These are phyloP conservation scores for Blastomyces silverae DNA, from an alignment of 2,329 filamentous ascomycete species.

Conservation along the genomic window DNA sequence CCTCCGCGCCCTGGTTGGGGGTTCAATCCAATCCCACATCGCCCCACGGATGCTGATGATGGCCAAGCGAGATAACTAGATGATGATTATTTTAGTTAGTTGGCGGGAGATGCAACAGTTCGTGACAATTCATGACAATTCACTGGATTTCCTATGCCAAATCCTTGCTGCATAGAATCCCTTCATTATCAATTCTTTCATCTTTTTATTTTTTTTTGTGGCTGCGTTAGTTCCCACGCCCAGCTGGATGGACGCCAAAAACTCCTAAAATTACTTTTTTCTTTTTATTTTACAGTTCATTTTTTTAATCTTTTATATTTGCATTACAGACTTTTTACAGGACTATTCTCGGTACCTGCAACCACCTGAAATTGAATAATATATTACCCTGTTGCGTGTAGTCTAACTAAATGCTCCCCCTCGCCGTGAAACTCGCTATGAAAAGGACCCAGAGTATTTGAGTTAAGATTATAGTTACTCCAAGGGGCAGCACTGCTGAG, in stretches of 20 bases:
- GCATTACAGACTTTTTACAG: background rate
- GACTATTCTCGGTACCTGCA: background rate
- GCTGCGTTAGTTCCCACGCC: background rate
- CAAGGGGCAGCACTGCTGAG: background rate
- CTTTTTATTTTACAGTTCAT: background rate
- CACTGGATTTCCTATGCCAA: background rate
- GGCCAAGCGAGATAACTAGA: background rate
- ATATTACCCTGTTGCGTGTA: background rate
- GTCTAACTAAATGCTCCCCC: background rate
- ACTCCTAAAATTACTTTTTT: no score
- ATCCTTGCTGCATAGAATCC: conserved; percentile 9
- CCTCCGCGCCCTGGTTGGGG: background rate
- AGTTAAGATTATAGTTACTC: background rate
- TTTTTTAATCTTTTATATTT: background rate
- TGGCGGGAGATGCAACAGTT: background rate
- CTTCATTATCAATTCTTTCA: no score
- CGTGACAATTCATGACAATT: background rate
- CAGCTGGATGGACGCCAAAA: background rate
- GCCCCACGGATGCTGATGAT: background rate
- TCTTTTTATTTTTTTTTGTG: no score
- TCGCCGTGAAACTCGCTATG: conserved; percentile 5
- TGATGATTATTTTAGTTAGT: background rate
- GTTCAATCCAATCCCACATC: conserved; percentile 9
- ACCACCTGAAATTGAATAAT: background rate
- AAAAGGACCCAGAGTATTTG: background rate